phyloP scores from a whole-genome alignment of 805 yeast species.

The Candida multigemmis region DNA sequence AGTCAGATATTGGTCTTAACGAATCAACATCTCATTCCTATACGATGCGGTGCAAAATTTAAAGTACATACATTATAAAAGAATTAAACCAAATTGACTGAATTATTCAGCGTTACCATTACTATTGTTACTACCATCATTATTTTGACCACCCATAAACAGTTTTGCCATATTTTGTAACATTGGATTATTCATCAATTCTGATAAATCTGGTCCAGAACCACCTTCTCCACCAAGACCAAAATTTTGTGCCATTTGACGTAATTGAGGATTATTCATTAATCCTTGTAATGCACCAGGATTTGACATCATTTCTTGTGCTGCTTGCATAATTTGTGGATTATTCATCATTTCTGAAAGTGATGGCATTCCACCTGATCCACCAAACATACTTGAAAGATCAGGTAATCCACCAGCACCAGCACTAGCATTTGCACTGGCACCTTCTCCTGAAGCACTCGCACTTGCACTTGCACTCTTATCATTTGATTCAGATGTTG shows the following conservation, averaged over 20 bases:
- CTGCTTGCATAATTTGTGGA: conserved; percentile 72
- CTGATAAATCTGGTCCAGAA: conserved; percentile 48
- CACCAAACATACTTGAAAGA: conserved; percentile 61
- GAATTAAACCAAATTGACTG: too few relatives aligned
- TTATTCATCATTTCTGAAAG: conserved; percentile 68
- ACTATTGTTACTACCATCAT: conserved; percentile 2
- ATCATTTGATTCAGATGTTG: conserved; percentile 18
- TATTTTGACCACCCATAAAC: conserved; percentile 46
- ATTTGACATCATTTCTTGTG: conserved; percentile 47
- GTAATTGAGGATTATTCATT: conserved; percentile 73
- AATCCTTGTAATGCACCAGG: conserved; percentile 68
- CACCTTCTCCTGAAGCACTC: conserved; percentile 15
- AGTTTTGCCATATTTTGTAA: conserved; percentile 62
- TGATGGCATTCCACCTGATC: conserved; percentile 65
- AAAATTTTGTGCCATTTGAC: conserved; percentile 75
- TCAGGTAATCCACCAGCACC: conserved; percentile 64
- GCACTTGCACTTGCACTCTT: conserved; percentile 15
- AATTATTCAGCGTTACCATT: background rate
- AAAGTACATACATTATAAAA: too few relatives aligned
- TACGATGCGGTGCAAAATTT: too few relatives aligned
- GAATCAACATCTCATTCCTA: too few relatives aligned
- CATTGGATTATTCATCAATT: conserved; percentile 76
- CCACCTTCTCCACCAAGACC: conserved; percentile 54
- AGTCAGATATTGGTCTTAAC: too few relatives aligned
- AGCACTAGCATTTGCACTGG: conserved; percentile 31